Evolutionary conservation across 1,284 basidiomycete species (phyloP).

Genomic region (Sporisorium reilianum): DNA sequence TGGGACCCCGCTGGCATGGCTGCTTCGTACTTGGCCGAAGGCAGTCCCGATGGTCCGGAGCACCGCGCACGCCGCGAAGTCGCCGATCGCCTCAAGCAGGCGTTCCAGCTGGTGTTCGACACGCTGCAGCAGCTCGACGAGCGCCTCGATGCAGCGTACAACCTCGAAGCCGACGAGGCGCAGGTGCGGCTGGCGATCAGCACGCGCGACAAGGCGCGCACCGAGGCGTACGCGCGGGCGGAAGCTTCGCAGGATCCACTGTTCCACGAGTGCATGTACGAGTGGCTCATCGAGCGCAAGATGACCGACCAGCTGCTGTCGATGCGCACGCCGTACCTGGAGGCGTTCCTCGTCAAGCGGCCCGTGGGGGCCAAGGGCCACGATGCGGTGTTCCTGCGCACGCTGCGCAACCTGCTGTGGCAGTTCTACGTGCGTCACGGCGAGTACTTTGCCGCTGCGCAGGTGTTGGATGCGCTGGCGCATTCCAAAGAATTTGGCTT

Average conservation of each 20-base stretch:
- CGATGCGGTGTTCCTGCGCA: slow-evolving; percentile 44
- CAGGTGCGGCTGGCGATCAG: slow-evolving; percentile 54
- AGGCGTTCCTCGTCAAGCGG: slow-evolving; percentile 84
- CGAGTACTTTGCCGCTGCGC: slow-evolving; percentile 85
- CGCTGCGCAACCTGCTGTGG: slow-evolving; percentile 88
- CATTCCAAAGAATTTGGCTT: slow-evolving; percentile 80
- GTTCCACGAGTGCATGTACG: slow-evolving; percentile 94
- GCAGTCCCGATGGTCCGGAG: slow-evolving; percentile 76
- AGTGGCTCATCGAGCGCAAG: slow-evolving; percentile 85
- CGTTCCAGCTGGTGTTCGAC: slow-evolving; percentile 76
- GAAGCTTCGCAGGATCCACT: slow-evolving; percentile 87
- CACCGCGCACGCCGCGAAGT: slow-evolving; percentile 73
- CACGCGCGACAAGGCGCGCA: slow-evolving; percentile 61
- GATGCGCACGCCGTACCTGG: slow-evolving; percentile 80
- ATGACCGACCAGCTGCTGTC: slow-evolving; percentile 85
- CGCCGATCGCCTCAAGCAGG: slow-evolving; percentile 74
- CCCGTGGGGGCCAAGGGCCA: slow-evolving; percentile 74
- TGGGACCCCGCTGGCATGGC: slow-evolving; percentile 79
- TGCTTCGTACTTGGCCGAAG: slow-evolving; percentile 71
- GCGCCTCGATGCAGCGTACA: slow-evolving; percentile 48
- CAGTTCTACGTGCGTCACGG: slow-evolving; percentile 82
- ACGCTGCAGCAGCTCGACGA: slow-evolving; percentile 85
- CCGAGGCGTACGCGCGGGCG: slow-evolving; percentile 71
- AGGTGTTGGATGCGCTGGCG: slow-evolving; percentile 86
- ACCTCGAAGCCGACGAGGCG: slow-evolving; percentile 49